These are phyloP conservation scores for Solanum virginianum DNA, from an alignment of 257 asterid genomes.

Conservation along the genomic window DNA sequence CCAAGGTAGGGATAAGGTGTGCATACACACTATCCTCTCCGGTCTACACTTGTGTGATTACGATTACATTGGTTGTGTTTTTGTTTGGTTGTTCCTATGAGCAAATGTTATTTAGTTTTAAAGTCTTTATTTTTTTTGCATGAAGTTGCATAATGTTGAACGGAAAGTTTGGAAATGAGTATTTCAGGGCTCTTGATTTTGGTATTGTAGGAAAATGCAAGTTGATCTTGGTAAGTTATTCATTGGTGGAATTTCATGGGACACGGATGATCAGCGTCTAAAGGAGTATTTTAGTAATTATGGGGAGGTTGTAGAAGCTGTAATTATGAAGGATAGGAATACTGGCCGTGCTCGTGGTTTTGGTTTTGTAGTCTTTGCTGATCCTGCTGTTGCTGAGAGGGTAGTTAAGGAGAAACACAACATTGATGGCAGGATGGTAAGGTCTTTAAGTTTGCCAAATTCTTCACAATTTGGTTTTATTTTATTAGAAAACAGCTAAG, in stretches of 20 bases:
- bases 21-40: not conserved
- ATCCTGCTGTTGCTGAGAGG: slow-evolving; percentile 9
- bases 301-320: slow-evolving; percentile 14
- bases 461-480: not conserved
- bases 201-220: slow-evolving; percentile 37
- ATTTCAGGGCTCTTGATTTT: not conserved
- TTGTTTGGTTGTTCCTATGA: not conserved
- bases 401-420: slow-evolving; percentile 9
- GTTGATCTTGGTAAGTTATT: slow-evolving; percentile 31
- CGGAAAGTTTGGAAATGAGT: not conserved
- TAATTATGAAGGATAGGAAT: slow-evolving; percentile 9
- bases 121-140: not conserved
- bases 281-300: slow-evolving; percentile 10
- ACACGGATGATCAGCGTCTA: slow-evolving; percentile 10
- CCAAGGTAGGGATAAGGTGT: not conserved
- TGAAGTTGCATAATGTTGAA: not conserved
- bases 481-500: not conserved
- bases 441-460: not conserved
- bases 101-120: not conserved
- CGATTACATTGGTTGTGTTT: not conserved
- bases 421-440: slow-evolving; percentile 12
- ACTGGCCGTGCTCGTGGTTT: slow-evolving; percentile 19
- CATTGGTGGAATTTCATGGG: slow-evolving; percentile 13
- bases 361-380: slow-evolving; percentile 10
- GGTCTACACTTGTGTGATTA: not conserved